These are phyloP conservation scores for Rhizophagus prolifer DNA, from an alignment of 192 early-diverging fungal genomes.

Conservation along the genomic window DNA sequence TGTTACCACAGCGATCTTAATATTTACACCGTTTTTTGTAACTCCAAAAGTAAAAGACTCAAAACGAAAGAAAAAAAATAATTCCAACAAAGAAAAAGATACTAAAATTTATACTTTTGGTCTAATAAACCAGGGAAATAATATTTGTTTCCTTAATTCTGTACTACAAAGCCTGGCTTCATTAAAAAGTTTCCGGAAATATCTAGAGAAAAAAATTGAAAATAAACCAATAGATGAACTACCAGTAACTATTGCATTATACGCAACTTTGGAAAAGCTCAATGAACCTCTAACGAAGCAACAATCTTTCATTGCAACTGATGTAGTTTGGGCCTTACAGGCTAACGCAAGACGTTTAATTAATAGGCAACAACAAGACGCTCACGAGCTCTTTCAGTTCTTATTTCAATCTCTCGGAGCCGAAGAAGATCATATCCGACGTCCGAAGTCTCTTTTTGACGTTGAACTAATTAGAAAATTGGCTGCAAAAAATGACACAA, in stretches of 20 bases:
- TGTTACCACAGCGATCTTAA: background rate
- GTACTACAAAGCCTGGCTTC: slow-evolving; percentile 61
- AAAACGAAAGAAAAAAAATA: slow-evolving; percentile 13
- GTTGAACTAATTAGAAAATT: background rate
- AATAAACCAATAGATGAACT: background rate
- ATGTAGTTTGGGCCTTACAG: slow-evolving; percentile 50
- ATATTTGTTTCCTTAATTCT: slow-evolving; percentile 90
- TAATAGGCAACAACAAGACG: slow-evolving; percentile 78
- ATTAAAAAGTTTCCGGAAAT: slow-evolving; percentile 23
- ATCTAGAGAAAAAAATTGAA: slow-evolving; percentile 6
- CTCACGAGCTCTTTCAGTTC: slow-evolving; percentile 80
- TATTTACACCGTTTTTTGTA: background rate
- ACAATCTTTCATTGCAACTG: slow-evolving; percentile 52
- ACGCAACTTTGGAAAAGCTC: slow-evolving; percentile 33
- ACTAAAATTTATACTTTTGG: slow-evolving; percentile 51
- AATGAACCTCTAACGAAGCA: slow-evolving; percentile 31
- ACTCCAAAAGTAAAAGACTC: background rate
- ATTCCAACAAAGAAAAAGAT: background rate
- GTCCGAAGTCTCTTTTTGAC: slow-evolving; percentile 28
- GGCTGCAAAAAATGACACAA: background rate
- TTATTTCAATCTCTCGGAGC: slow-evolving; percentile 64
- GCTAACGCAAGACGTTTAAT: slow-evolving; percentile 48
- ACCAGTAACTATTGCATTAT: slow-evolving; percentile 36
- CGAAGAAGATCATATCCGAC: slow-evolving; percentile 42
- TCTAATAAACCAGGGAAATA: slow-evolving; percentile 75